Base-by-base conservation (phyloP, 2,329 filamentous ascomycete genomes). In the Apiospora koreana region DNA sequence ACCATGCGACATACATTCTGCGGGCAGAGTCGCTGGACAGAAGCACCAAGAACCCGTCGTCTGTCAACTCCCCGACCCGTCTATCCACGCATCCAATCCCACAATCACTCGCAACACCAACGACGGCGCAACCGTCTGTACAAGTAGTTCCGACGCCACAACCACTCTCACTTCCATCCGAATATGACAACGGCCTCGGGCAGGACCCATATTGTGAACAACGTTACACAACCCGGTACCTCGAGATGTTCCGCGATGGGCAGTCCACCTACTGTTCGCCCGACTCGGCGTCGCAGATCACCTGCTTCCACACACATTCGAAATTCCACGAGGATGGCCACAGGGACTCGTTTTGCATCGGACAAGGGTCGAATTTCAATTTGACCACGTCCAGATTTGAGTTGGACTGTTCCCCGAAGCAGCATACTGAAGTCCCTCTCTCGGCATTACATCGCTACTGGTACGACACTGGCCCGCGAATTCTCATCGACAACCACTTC, bases 171-270 rank as follows among this genome's bases (percentile, higher is more conserved):
- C 10, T 43, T 43, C 41, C 41, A 43, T 16, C 41, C 12, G 41
- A 43, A 43, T 43, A 43, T 43, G 14, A 5, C 41, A 43, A 3
- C 41, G 12, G 2, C 8, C 41, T 1, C 12, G 14, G 41, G 21
- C 43, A 46, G 43, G 18, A 21, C 3, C 43, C 43, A 67, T 72
- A 45, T 9, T 75, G 82, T 23, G 71, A 77, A 48, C 79, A 80
- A 3, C 81, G 78, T 71, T 72, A 78, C 23, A 71, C 65, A 64
- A 79, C 77, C 67, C 75, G 77, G 64, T 71, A 72, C 25, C 38
- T 64, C 7, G 23, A 69, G 9, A 14, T 54, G 28, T 21, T 48
- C 62, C 65, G 42, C 16, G n/a, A 35, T 21, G 41, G 43, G 10
- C 2, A 23, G 23, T 8, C 21, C 1, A 41, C 5, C 25, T 67